Conservation (phyloP, 202 grass and related monocot genomes). For the Musa balbisiana region DNA sequence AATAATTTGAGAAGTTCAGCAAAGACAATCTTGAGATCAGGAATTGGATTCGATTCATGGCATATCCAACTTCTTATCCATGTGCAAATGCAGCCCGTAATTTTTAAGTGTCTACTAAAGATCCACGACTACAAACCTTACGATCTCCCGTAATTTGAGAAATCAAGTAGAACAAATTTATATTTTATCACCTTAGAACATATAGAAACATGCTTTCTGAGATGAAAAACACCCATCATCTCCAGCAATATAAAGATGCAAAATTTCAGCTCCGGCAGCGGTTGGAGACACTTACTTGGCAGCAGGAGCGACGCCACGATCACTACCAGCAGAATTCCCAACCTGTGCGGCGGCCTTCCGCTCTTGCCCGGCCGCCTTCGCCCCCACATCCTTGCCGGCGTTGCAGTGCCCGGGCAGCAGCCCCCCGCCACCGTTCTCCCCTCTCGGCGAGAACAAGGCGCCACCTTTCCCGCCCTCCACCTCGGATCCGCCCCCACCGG, state of each 20-base stretch:
- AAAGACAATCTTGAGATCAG: neutral
- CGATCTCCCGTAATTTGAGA: neutral
- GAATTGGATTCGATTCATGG: too few species aligned
- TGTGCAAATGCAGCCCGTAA: too few species aligned
- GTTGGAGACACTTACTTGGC: slow-evolving; percentile 46
- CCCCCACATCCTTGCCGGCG: slow-evolving; percentile 8
- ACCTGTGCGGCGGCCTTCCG: slow-evolving; percentile 22
- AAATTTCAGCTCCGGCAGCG: neutral
- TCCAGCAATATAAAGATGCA: neutral
- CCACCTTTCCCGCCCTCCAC: slow-evolving; percentile 5
- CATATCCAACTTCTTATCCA: too few species aligned
- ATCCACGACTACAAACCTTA: neutral
- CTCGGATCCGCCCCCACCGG: slow-evolving; percentile 4
- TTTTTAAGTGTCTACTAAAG: too few species aligned
- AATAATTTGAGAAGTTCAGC: neutral
- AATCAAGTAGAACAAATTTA: neutral
- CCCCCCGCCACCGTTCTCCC: slow-evolving; percentile 24
- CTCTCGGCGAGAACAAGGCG: slow-evolving; percentile 21
- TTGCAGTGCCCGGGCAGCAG: neutral
- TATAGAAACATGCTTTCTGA: neutral
- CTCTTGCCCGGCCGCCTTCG: slow-evolving; percentile 22
- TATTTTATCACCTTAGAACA: neutral
- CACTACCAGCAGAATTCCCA: slow-evolving; percentile 5
- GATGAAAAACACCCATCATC: neutral
- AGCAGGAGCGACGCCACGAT: slow-evolving; percentile 34